These are phyloP conservation scores for Punctularia strigosozonata DNA, from an alignment of 768 basidiomycete species.

Conservation along the genomic window DNA sequence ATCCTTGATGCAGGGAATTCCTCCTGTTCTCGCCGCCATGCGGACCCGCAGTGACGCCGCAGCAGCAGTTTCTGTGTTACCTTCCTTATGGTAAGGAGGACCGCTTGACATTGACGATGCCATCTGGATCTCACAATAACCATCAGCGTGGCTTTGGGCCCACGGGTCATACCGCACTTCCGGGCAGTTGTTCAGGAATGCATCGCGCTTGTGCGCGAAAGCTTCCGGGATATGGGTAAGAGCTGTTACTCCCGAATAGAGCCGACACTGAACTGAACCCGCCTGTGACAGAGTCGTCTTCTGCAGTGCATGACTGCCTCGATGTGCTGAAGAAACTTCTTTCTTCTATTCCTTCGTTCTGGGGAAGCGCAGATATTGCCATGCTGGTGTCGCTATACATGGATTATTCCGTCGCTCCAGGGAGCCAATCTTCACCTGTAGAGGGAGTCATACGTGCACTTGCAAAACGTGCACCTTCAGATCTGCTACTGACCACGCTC, in stretches of 20 bases:
- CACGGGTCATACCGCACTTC: constrained; percentile 82
- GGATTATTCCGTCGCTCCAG: constrained; percentile 22
- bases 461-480: constrained; percentile 59
- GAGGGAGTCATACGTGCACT: constrained; percentile 48
- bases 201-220: constrained; percentile 33
- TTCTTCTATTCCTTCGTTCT: constrained; percentile 72
- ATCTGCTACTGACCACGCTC: constrained; percentile 56
- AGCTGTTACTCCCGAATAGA: constrained; percentile 4
- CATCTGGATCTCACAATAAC: constrained; percentile 4
- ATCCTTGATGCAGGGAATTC: too few species aligned
- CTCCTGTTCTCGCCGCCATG: too few species aligned
- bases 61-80: constrained; percentile 41
- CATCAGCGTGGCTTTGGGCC: constrained; percentile 62
- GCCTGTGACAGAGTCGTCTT: constrained; percentile 15
- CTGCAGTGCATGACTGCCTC: constrained; percentile 25
- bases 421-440: too few species aligned
- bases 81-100: constrained; percentile 46
- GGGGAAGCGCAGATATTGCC: constrained; percentile 47
- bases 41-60: constrained; percentile 22
- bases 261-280: constrained; percentile 1
- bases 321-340: constrained; percentile 59
- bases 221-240: constrained; percentile 10
- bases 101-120: constrained; percentile 5
- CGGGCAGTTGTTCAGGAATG: constrained; percentile 55
- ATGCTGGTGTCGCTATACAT: constrained; percentile 47